Conservation (phyloP, 1,284 basidiomycete species). For the Cutaneotrichosporon curvatum region DNA sequence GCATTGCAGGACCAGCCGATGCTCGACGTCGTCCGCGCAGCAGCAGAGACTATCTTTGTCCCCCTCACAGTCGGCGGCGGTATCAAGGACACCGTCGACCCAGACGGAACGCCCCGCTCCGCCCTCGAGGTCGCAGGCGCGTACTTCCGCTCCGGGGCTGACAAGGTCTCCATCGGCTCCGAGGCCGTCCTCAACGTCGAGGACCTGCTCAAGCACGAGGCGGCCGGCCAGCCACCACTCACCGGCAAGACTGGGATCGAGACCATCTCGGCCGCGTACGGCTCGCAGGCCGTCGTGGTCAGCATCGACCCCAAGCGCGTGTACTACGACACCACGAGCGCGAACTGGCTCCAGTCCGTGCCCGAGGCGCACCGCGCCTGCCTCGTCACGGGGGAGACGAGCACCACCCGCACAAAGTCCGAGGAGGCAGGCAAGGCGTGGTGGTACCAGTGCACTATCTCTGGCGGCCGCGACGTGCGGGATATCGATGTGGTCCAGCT, state of each 20-base stretch:
- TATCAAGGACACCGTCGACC: slow-evolving; percentile 92
- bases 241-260: slow-evolving; percentile 72
- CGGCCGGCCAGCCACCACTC: slow-evolving; percentile 48
- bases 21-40: slow-evolving; percentile 86
- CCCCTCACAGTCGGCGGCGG: slow-evolving; percentile 99
- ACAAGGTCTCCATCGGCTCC: slow-evolving; percentile 87
- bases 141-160: slow-evolving; percentile 96
- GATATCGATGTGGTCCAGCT: slow-evolving; percentile 89
- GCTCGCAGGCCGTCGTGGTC: slow-evolving; percentile 95
- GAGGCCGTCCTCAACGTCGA: slow-evolving; percentile 95
- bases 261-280: slow-evolving; percentile 83
- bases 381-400: slow-evolving; percentile 45
- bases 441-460: slow-evolving; percentile 99
- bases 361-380: slow-evolving; percentile 44
- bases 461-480: slow-evolving; percentile 81
- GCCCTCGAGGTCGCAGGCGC: slow-evolving; percentile 92
- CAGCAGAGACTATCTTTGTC: slow-evolving; percentile 87
- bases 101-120: slow-evolving; percentile 77
- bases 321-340: slow-evolving; percentile 60
- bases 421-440: slow-evolving; percentile 69
- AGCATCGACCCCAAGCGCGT: slow-evolving; percentile 90
- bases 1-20: slow-evolving; percentile 95
- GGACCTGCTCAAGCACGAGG: slow-evolving; percentile 57
- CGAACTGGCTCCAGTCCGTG: slow-evolving; percentile 63
- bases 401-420: slow-evolving; percentile 50